Percentiles rank a stretch among this genome's conserved stretches.
phyloP scores from a whole-genome alignment of 31 red algal genomes.

The Odonthalia washingtoniensis region DNA sequence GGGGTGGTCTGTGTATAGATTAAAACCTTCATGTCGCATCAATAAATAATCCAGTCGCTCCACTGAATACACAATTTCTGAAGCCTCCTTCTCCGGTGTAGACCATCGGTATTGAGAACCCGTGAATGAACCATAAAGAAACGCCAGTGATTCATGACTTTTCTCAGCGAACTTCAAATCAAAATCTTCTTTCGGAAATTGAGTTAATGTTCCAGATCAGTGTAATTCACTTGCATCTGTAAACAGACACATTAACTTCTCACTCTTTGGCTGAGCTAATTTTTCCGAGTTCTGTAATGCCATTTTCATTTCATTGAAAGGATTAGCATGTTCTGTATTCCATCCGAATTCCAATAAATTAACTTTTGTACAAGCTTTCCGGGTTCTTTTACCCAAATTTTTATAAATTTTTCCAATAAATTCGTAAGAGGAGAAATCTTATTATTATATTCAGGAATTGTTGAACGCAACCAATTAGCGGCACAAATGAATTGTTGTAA shows the following conservation, averaged over 20 bases:
- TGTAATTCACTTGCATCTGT: constrained; percentile 31
- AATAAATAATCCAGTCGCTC: neutral
- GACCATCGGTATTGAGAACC: neutral
- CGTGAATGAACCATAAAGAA: neutral
- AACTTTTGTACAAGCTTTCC: neutral
- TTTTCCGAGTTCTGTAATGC: constrained; percentile 6
- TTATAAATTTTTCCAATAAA: constrained; percentile 1
- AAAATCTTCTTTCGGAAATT: neutral
- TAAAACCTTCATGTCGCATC: neutral
- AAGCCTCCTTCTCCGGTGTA: neutral
- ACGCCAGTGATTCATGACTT: neutral
- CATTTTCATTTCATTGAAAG: constrained; percentile 15
- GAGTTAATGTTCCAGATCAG: constrained; percentile 2
- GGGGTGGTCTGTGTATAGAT: constrained; percentile 1
- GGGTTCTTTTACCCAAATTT: neutral
- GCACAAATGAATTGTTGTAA: constrained; percentile 26
- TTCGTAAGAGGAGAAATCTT: neutral
- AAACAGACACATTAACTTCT: constrained; percentile 20
- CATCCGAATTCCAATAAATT: neutral
- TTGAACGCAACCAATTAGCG: constrained; percentile 8
- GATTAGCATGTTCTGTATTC: constrained; percentile 2
- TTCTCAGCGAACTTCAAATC: neutral
- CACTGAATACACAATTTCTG: neutral
- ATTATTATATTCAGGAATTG: constrained; percentile 10
- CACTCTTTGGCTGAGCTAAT: constrained; percentile 1